Evolutionary conservation across 371 early-diverging fungal genomes (phyloP), one percentile per base, ranked within the genome.

Genomic region (Mucor saturninus): DNA sequence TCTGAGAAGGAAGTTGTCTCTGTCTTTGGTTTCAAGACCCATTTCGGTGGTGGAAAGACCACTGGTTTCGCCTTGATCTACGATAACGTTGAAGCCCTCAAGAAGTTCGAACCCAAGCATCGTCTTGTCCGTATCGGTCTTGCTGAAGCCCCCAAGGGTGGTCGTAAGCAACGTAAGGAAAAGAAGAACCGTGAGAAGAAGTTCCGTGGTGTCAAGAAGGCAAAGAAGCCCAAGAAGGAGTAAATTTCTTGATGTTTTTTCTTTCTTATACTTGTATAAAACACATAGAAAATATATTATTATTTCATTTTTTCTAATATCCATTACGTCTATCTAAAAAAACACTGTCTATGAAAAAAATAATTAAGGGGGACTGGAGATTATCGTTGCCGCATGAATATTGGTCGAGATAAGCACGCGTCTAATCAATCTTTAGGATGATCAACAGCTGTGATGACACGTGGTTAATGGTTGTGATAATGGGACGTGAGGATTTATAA

Each of bases 181-280:
- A 90, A 92, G 85, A 97, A 98, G 95, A 98, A 98, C 97, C 91
- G 99, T 75, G 85, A 89, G 83, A 98, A 98, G 95, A 98, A 97
- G 91, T 85, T 95, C 91, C 91, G 96, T 68, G 98, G 98, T 77
- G 94, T 94, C 83, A 92, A 90, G 85, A 98, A 98, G 93, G 85
- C 89, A 81, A 96, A 95, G 91, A 66, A 66, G 66, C 56, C 56
- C 61, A 66, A 56, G 56, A 66, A 66, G 61, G 66, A 66, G 55
- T 66, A 66, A 66, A 56, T 14, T 63, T 10, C 38, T 35, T 38
- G 13, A 30, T 31, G 11, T 39, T 56, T 56, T 56, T 31, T 57
- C 21, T 21, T 21, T 21, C 21, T 46, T 57, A 46, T 57, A 46
- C 35, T 32, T 42, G 32, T 56, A 56, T 54, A 48, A 48, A 50